phyloP scores from a whole-genome alignment of 2,329 filamentous ascomycete genomes.

The Aspergillus novofumigatus region DNA sequence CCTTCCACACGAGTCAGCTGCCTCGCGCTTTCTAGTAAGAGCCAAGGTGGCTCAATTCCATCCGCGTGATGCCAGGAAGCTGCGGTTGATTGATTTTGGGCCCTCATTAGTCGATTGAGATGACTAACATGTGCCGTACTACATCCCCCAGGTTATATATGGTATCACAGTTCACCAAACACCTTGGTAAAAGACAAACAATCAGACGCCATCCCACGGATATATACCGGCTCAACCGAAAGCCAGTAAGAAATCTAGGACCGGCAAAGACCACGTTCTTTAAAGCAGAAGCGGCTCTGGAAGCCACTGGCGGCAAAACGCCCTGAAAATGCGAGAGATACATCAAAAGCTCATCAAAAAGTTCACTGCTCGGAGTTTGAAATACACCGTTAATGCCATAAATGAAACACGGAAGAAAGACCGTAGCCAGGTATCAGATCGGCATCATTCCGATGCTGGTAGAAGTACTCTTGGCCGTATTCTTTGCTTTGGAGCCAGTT shows the following conservation, averaged over 20 bases:
- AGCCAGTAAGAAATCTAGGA: background rate
- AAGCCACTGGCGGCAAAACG: slow-evolving; percentile 3
- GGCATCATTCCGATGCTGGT: slow-evolving; percentile 38
- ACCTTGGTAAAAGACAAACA: background rate
- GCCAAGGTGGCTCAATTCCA: slow-evolving; percentile 55
- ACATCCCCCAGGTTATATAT: background rate
- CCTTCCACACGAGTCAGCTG: slow-evolving; percentile 48
- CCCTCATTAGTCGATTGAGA: slow-evolving; percentile 29
- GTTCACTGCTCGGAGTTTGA: background rate
- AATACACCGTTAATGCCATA: slow-evolving; percentile 11
- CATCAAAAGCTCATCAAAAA: slow-evolving; percentile 4
- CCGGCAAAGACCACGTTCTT: slow-evolving; percentile 5
- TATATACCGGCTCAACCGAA: background rate
- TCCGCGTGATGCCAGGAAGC: slow-evolving; percentile 49
- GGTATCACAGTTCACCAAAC: background rate
- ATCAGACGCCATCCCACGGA: background rate
- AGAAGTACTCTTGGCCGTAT: slow-evolving; percentile 14
- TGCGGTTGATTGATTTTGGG: slow-evolving; percentile 53
- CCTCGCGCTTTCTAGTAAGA: slow-evolving; percentile 50
- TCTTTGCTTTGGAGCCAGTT: slow-evolving; percentile 23
- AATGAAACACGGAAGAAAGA: background rate
- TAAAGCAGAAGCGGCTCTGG: slow-evolving; percentile 1
- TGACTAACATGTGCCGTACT: background rate
- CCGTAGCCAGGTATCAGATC: slow-evolving; percentile 19
- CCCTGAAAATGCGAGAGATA: slow-evolving; percentile 14